Conservation (phyloP, 2,329 filamentous ascomycete species). For the Trichoderma atrobrunneum region DNA sequence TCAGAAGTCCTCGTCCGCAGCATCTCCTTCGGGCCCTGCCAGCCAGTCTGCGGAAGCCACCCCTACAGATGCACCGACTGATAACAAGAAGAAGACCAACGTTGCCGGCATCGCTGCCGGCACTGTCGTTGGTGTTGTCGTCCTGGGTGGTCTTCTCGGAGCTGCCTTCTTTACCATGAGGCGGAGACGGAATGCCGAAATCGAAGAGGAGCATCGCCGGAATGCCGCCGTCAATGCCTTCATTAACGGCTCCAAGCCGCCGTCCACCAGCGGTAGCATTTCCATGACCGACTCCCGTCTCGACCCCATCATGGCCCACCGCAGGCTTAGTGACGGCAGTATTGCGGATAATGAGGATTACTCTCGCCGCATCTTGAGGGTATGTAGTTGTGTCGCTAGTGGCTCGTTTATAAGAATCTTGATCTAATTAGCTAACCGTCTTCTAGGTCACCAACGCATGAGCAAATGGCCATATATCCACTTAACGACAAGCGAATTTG, state of each 20-base stretch:
- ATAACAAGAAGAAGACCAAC: slow-evolving; percentile 53
- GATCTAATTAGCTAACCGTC: slow-evolving; percentile 21
- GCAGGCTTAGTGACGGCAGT: slow-evolving; percentile 88
- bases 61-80: slow-evolving; percentile 24
- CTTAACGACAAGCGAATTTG: slow-evolving; percentile 21
- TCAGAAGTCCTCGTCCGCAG: not conserved
- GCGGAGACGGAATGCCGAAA: slow-evolving; percentile 69
- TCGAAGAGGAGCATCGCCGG: slow-evolving; percentile 81
- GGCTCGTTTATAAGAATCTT: not conserved
- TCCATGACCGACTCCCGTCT: slow-evolving; percentile 81
- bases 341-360: slow-evolving; percentile 98
- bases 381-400: slow-evolving; percentile 44
- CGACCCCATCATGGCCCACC: slow-evolving; percentile 79
- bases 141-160: slow-evolving; percentile 61
- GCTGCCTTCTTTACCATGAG: slow-evolving; percentile 73
- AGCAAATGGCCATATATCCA: slow-evolving; percentile 35
- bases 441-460: slow-evolving; percentile 59
- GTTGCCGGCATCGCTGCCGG: slow-evolving; percentile 84
- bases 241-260: slow-evolving; percentile 62
- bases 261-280: slow-evolving; percentile 59
- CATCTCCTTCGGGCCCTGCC: slow-evolving; percentile 24
- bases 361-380: slow-evolving; percentile 91
- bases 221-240: slow-evolving; percentile 78
- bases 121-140: slow-evolving; percentile 80
- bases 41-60: slow-evolving; percentile 24